Evolutionary conservation across 768 basidiomycete genomes (phyloP).

Genomic region (Cystobasidium onofrii): DNA sequence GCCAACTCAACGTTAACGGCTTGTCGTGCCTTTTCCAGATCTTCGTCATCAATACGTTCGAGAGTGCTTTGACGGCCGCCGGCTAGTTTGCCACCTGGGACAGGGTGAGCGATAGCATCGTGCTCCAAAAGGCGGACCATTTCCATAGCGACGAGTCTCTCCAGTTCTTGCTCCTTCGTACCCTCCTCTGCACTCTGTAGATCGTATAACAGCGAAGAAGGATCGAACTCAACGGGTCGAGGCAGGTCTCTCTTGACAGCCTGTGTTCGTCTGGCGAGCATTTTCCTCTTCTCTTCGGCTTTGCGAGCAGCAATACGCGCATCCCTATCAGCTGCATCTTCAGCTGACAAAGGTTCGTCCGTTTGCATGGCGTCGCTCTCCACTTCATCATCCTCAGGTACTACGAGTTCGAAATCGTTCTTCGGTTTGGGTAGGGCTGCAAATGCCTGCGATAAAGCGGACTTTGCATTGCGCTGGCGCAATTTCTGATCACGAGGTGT

Average conservation of each 20-base stretch:
- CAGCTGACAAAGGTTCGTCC: conserved; percentile 52
- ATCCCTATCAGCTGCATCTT: conserved; percentile 91
- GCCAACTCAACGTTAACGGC: conserved; percentile 76
- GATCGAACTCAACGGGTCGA: conserved; percentile 72
- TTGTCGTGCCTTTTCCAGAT: conserved; percentile 60
- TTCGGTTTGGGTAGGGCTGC: conserved; percentile 78
- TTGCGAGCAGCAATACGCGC: conserved; percentile 57
- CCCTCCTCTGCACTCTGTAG: conserved; percentile 48
- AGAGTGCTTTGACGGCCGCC: conserved; percentile 56
- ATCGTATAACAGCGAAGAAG: conserved; percentile 40
- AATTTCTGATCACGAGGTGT: conserved; percentile 71
- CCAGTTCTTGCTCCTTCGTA: conserved; percentile 51
- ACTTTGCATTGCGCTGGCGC: conserved; percentile 59
- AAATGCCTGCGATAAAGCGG: conserved; percentile 72
- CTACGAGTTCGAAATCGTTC: conserved; percentile 91
- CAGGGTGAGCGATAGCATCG: conserved; percentile 75
- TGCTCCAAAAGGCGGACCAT: conserved; percentile 71
- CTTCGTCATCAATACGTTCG: conserved; percentile 66
- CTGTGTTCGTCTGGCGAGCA: conserved; percentile 71
- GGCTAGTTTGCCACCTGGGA: conserved; percentile 74
- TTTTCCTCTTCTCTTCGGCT: conserved; percentile 70
- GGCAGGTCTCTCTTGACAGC: conserved; percentile 75
- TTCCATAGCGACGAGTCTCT: conserved; percentile 65
- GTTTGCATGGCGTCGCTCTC: conserved; percentile 43
- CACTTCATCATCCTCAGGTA: conserved; percentile 71